These are phyloP conservation scores for Chalara sp. DNA, from an alignment of 2,329 filamentous ascomycete species.

Conservation along the genomic window DNA sequence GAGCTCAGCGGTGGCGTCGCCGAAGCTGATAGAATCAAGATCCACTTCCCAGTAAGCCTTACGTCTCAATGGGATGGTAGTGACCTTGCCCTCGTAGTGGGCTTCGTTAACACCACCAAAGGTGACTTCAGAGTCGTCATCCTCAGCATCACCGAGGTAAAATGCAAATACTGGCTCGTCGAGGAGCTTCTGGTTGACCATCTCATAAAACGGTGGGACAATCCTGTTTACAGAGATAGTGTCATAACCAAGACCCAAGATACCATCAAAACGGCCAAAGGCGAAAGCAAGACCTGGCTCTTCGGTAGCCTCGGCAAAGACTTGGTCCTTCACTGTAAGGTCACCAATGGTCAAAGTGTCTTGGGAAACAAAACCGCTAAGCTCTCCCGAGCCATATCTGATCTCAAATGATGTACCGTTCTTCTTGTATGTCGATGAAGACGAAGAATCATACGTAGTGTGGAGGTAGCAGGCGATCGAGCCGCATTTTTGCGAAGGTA, in stretches of 20 bases:
- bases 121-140: slow-evolving; percentile 69
- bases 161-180: slow-evolving; percentile 95
- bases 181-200: slow-evolving; percentile 82
- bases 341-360: slow-evolving; percentile 85
- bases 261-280: slow-evolving; percentile 95
- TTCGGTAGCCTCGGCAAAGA: slow-evolving; percentile 92
- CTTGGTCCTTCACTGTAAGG: slow-evolving; percentile 77
- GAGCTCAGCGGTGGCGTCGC: slow-evolving; percentile 77
- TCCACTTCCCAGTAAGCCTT: slow-evolving; percentile 99
- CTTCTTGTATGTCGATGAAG: slow-evolving; percentile 86
- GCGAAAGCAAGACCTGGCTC: slow-evolving; percentile 97
- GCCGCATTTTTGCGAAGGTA: slow-evolving; percentile 81
- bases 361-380: slow-evolving; percentile 89
- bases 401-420: slow-evolving; percentile 93
- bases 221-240: slow-evolving; percentile 96
- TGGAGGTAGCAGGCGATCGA: slow-evolving; percentile 99
- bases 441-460: slow-evolving; percentile 87
- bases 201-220: slow-evolving; percentile 91
- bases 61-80: slow-evolving; percentile 88
- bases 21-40: slow-evolving; percentile 84
- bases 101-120: slow-evolving; percentile 84
- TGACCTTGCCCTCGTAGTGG: slow-evolving; percentile 79
- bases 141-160: slow-evolving; percentile 76
- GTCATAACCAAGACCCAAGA: slow-evolving; percentile 89
- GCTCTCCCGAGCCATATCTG: slow-evolving; percentile 86